Conservation (phyloP, 768 basidiomycete genomes). For the Chlorophyllum brunneum region DNA sequence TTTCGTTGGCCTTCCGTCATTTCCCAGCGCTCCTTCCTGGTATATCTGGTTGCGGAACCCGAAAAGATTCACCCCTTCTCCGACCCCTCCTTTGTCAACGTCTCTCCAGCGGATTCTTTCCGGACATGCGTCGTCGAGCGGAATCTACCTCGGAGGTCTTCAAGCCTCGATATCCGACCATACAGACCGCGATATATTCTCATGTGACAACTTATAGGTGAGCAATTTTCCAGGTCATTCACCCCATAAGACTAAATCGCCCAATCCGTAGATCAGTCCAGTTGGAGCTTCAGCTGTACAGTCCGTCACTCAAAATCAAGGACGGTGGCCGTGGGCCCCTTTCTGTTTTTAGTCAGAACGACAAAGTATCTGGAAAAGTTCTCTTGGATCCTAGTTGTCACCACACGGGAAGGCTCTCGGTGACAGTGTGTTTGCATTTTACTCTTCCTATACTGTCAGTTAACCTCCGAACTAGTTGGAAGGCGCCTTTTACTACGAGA, state of each 20-base stretch:
- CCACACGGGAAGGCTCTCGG: slow-evolving; percentile 51
- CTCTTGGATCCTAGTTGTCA: slow-evolving; percentile 49
- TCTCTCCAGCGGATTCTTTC: slow-evolving; percentile 1
- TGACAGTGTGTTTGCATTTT: slow-evolving; percentile 41
- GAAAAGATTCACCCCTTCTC: neutral
- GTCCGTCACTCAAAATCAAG: slow-evolving; percentile 53
- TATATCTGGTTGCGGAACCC: slow-evolving; percentile 2
- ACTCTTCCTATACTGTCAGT: neutral
- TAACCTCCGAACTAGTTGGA: slow-evolving; percentile 45
- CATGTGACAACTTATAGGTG: slow-evolving; percentile 17
- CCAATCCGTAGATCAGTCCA: slow-evolving; percentile 39
- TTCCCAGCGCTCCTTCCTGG: slow-evolving; percentile 5
- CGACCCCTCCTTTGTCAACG: slow-evolving; percentile 1
- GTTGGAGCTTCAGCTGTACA: slow-evolving; percentile 59
- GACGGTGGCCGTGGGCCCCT: slow-evolving; percentile 28
- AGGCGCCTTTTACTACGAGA: slow-evolving; percentile 50
- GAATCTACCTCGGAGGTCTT: slow-evolving; percentile 23
- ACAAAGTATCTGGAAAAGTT: slow-evolving; percentile 58
- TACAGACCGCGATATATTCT: slow-evolving; percentile 11
- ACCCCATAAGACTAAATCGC: neutral
- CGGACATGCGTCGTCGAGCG: slow-evolving; percentile 24
- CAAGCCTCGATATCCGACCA: slow-evolving; percentile 25
- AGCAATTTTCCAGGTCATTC: neutral
- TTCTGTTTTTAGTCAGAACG: slow-evolving; percentile 59
- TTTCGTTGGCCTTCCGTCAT: neutral